Conservation (phyloP, 495 filamentous ascomycete species). For the Daldinia vernicosa region DNA sequence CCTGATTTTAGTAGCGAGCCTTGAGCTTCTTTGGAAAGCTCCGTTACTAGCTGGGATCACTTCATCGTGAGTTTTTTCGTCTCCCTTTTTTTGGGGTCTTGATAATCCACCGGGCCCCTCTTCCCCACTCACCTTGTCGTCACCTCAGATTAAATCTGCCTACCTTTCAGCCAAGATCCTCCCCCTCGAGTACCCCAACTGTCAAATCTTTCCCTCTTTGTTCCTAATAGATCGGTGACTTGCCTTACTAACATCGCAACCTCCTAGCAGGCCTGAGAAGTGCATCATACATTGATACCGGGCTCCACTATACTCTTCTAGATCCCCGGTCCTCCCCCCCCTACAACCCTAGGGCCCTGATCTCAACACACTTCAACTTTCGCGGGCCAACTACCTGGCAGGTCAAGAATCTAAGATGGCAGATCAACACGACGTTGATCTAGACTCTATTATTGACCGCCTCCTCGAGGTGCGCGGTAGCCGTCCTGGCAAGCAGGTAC, state of each 20-base stretch:
- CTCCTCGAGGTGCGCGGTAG: slow-evolving; percentile 97
- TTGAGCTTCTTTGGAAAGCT: slow-evolving; percentile 53
- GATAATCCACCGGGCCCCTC: slow-evolving; percentile 45
- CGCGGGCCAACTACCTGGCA: slow-evolving; percentile 54
- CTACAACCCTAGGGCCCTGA: slow-evolving; percentile 42
- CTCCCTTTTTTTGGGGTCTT: slow-evolving; percentile 42
- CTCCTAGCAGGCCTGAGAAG: slow-evolving; percentile 46
- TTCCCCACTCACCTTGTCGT: slow-evolving; percentile 46
- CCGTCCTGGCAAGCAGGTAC: slow-evolving; percentile 97
- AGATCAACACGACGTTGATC: slow-evolving; percentile 95
- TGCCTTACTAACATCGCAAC: slow-evolving; percentile 28
- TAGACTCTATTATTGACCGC: slow-evolving; percentile 99
- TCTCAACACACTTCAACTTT: slow-evolving; percentile 39
- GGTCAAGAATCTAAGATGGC: slow-evolving; percentile 74
- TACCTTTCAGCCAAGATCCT: slow-evolving; percentile 24
- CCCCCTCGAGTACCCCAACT: slow-evolving; percentile 18
- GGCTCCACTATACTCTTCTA: slow-evolving; percentile 41
- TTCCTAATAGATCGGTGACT: slow-evolving; percentile 22
- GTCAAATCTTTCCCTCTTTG: slow-evolving; percentile 14
- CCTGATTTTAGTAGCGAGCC: slow-evolving; percentile 49
- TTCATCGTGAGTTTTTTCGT: slow-evolving; percentile 61
- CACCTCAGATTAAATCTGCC: slow-evolving; percentile 38
- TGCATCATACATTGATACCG: slow-evolving; percentile 47
- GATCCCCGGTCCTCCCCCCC: slow-evolving; percentile 33
- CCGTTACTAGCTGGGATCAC: slow-evolving; percentile 51